Conservation (phyloP, 2,329 filamentous ascomycete species). For the Fusarium paranaense region DNA sequence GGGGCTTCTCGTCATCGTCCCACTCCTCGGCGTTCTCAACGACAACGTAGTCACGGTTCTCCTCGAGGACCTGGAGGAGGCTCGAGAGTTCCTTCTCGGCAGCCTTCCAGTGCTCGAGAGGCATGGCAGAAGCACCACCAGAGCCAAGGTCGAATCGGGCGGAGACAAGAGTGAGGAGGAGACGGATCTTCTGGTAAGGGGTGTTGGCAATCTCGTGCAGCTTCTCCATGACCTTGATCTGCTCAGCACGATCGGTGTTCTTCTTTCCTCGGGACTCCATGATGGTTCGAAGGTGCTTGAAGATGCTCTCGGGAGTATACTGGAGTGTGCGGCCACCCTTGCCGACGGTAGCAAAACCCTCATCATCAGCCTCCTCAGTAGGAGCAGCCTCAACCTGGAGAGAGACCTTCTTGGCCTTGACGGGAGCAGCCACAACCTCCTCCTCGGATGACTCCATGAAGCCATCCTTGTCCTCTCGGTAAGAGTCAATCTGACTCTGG, state of each 20-base stretch:
- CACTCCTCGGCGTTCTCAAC: conserved; percentile 95
- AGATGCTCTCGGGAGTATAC: conserved; percentile 97
- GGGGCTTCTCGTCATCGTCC: conserved; percentile 98
- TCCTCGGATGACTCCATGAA: conserved; percentile 90
- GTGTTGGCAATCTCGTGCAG: conserved; percentile 88
- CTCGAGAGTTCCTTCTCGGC: conserved; percentile 87
- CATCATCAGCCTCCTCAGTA: conserved; percentile 74
- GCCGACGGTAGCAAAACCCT: conserved; percentile 89
- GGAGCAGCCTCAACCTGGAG: conserved; percentile 60
- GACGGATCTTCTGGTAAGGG: conserved; percentile 93
- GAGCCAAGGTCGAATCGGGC: conserved; percentile 94
- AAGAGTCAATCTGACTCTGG: conserved; percentile 86
- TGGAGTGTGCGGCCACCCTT: conserved; percentile 89
- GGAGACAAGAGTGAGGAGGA: conserved; percentile 90
- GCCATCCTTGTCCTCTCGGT: conserved; percentile 84
- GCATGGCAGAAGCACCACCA: conserved; percentile 83
- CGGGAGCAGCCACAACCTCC: conserved; percentile 64
- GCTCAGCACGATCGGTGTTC: conserved; percentile 94
- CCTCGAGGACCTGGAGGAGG: conserved; percentile 83
- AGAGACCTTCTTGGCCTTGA: conserved; percentile 57
- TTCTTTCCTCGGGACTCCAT: conserved; percentile 98
- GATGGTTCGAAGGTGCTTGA: conserved; percentile 94
- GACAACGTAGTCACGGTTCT: conserved; percentile 84
- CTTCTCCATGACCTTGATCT: conserved; percentile 98
- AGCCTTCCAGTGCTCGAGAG: conserved; percentile 95